Evolutionary conservation across 2,329 filamentous ascomycete species (phyloP).

Genomic region (Torrubiella hemipterigena): DNA sequence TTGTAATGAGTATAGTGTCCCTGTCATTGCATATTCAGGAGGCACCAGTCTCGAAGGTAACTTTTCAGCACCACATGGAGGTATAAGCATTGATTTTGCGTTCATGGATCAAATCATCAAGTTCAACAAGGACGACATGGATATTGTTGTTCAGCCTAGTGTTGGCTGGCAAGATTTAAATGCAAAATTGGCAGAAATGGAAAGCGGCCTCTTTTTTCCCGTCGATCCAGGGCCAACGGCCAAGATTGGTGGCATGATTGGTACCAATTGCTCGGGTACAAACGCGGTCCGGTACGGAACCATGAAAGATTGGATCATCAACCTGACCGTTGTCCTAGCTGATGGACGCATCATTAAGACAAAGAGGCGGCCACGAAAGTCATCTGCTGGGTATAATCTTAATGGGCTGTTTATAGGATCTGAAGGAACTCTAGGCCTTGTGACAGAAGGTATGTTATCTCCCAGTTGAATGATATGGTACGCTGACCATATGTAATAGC

Average conservation of each 20-base stretch:
- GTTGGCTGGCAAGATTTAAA: slow-evolving; percentile 91
- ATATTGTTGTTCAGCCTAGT: slow-evolving; percentile 81
- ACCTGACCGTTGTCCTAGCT: slow-evolving; percentile 67
- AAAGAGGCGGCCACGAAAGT: slow-evolving; percentile 64
- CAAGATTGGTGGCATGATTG: slow-evolving; percentile 74
- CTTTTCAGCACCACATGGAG: slow-evolving; percentile 76
- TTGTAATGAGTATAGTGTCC: slow-evolving; percentile 68
- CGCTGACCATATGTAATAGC: slow-evolving; percentile 25
- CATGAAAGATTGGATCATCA: slow-evolving; percentile 83
- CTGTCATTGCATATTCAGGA: slow-evolving; percentile 78
- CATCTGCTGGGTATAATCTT: slow-evolving; percentile 72
- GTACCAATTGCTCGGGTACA: slow-evolving; percentile 66
- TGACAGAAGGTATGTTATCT: slow-evolving; percentile 51
- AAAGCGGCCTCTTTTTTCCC: slow-evolving; percentile 76
- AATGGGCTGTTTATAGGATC: slow-evolving; percentile 71
- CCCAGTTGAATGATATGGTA: not conserved
- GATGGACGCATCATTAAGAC: slow-evolving; percentile 75
- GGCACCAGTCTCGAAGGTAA: slow-evolving; percentile 83
- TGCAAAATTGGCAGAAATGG: slow-evolving; percentile 52
- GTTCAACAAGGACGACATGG: slow-evolving; percentile 80
- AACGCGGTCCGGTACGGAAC: slow-evolving; percentile 74
- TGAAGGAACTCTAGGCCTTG: slow-evolving; percentile 69
- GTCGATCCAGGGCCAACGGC: slow-evolving; percentile 68
- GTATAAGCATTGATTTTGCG: slow-evolving; percentile 80
- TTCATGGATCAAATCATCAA: slow-evolving; percentile 75